Conservation (phyloP, 106 monocot genomes). For the Phalaenopsis aphrodite region DNA sequence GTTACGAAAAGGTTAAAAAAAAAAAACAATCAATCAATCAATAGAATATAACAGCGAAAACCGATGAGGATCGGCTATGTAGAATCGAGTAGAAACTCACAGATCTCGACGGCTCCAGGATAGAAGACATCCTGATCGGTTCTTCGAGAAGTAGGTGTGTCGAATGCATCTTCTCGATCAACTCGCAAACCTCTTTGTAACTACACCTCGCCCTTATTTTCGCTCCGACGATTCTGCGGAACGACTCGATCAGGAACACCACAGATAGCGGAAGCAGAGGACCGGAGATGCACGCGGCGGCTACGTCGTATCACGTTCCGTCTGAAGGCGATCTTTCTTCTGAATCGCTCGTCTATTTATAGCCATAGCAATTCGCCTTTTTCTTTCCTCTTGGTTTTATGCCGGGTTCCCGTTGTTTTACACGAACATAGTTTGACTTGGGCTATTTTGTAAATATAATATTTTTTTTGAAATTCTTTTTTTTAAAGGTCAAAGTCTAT, state of each 20-base stretch:
- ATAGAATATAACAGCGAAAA: too few relatives aligned
- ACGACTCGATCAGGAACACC: background rate
- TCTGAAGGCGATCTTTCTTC: background rate
- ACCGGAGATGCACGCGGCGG: background rate
- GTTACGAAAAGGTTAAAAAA: too few relatives aligned
- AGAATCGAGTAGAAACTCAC: slow-evolving; percentile 23
- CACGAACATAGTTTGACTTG: too few relatives aligned
- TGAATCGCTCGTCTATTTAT: background rate
- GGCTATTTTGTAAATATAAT: too few relatives aligned
- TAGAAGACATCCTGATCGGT: slow-evolving; percentile 97
- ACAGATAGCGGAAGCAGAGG: background rate
- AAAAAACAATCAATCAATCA: too few relatives aligned
- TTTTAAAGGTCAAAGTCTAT: too few relatives aligned
- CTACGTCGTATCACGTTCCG: background rate
- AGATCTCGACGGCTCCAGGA: slow-evolving; percentile 89
- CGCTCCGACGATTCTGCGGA: background rate
- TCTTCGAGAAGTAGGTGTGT: slow-evolving; percentile 85
- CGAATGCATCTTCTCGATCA: slow-evolving; percentile 52
- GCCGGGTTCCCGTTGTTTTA: too few relatives aligned
- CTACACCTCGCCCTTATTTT: background rate
- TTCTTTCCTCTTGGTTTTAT: too few relatives aligned
- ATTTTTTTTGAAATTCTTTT: too few relatives aligned
- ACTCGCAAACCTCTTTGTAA: background rate
- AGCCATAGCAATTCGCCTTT: background rate
- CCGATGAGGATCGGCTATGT: background rate